These are phyloP conservation scores for Vachellia collinsii DNA, from an alignment of 306 rosid species.

Conservation along the genomic window DNA sequence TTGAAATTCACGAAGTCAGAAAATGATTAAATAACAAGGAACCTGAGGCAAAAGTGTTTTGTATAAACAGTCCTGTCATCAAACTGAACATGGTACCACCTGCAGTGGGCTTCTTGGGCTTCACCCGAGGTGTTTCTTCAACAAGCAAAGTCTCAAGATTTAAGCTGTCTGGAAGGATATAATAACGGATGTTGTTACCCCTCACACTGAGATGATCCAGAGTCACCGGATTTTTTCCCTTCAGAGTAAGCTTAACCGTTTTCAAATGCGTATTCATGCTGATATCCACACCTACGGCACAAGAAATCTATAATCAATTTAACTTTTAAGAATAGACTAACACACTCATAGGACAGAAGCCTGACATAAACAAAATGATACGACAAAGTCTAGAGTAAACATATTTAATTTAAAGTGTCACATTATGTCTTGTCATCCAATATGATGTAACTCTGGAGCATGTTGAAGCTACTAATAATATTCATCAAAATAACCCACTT, in stretches of 20 bases:
- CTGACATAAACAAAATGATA: neutral
- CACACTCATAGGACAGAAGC: neutral
- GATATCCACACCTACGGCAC: slow-evolving; percentile 67
- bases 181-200: slow-evolving; percentile 75
- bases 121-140: slow-evolving; percentile 80
- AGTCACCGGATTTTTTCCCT: slow-evolving; percentile 77
- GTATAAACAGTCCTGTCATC: neutral
- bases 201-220: slow-evolving; percentile 79
- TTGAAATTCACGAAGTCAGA: neutral
- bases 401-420: neutral
- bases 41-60: neutral
- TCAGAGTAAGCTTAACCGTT: slow-evolving; percentile 69
- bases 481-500: no score
- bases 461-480: no score
- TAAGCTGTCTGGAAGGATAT: slow-evolving; percentile 76
- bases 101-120: slow-evolving; percentile 79
- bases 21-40: neutral
- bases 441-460: no score
- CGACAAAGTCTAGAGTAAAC: neutral
- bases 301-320: slow-evolving; percentile 28
- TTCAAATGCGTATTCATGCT: slow-evolving; percentile 82
- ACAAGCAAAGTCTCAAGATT: slow-evolving; percentile 76
- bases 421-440: neutral
- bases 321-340: neutral
- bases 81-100: slow-evolving; percentile 54